Conservation (phyloP, 768 basidiomycete genomes). For the Tephrocybe sp. region DNA sequence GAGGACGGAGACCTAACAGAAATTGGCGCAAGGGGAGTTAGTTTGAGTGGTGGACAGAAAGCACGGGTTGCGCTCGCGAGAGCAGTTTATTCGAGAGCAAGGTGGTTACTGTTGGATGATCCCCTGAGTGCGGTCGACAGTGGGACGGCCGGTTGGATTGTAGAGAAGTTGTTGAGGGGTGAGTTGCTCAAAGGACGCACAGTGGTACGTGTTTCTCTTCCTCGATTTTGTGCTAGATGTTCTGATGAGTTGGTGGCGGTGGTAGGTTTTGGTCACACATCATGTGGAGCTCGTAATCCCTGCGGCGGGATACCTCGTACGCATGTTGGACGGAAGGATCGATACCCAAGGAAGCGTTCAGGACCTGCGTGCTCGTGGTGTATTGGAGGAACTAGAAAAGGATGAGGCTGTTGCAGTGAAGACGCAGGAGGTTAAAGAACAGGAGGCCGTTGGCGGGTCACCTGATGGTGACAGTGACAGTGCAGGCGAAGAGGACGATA, state of each 20-base stretch:
- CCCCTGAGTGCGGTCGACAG: constrained; percentile 79
- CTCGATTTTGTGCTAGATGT: background rate
- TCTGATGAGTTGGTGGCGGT: background rate
- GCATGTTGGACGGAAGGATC: constrained; percentile 76
- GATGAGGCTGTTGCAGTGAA: constrained; percentile 26
- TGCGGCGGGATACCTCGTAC: constrained; percentile 63
- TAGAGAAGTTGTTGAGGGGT: constrained; percentile 61
- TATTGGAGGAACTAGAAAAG: constrained; percentile 56
- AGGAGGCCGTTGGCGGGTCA: constrained; percentile 15
- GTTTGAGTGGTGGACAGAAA: constrained; percentile 81
- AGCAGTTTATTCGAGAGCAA: constrained; percentile 72
- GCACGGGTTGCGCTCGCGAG: constrained; percentile 80
- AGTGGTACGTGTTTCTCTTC: constrained; percentile 36
- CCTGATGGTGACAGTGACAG: constrained; percentile 20
- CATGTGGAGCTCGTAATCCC: constrained; percentile 82
- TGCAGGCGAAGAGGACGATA: constrained; percentile 22
- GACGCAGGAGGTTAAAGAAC: constrained; percentile 47
- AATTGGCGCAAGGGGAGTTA: constrained; percentile 79
- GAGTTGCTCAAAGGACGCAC: constrained; percentile 66
- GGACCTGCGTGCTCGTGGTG: constrained; percentile 58
- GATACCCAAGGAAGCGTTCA: constrained; percentile 66
- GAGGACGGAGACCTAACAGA: constrained; percentile 87
- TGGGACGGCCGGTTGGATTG: constrained; percentile 16
- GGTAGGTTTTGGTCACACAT: constrained; percentile 68
- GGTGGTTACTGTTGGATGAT: constrained; percentile 76